Percentiles rank a stretch among this genome's conserved stretches.
Evolutionary conservation across 2,329 filamentous ascomycete genomes (phyloP).

Genomic region (Aspergillus sp.): DNA sequence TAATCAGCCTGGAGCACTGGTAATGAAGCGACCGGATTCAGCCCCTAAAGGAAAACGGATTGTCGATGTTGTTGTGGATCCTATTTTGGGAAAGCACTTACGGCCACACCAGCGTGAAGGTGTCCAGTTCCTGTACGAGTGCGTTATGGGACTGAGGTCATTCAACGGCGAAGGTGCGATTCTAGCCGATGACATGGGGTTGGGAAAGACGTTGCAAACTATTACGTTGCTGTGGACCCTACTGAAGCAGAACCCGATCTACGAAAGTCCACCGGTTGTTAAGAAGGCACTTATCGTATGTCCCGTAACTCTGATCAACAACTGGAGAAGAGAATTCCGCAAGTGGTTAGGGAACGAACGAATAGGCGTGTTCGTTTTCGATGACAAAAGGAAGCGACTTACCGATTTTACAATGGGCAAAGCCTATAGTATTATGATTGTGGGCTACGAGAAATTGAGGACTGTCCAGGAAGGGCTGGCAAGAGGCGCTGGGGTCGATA

Average conservation of each 20-base stretch:
- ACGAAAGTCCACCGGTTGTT: slow-evolving; percentile 55
- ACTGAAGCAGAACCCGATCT: slow-evolving; percentile 65
- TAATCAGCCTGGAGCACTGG: slow-evolving; percentile 52
- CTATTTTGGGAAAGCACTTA: slow-evolving; percentile 57
- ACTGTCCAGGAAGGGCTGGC: slow-evolving; percentile 62
- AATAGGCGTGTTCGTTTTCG: slow-evolving; percentile 64
- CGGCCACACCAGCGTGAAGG: slow-evolving; percentile 66
- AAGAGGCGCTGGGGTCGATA: slow-evolving; percentile 60
- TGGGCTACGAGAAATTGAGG: slow-evolving; percentile 67
- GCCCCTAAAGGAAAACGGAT: slow-evolving; percentile 59
- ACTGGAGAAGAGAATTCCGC: slow-evolving; percentile 68
- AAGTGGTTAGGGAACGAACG: slow-evolving; percentile 70
- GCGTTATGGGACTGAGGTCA: slow-evolving; percentile 66
- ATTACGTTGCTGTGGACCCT: slow-evolving; percentile 69
- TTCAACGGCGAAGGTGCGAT: slow-evolving; percentile 66
- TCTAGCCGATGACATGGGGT: slow-evolving; percentile 70
- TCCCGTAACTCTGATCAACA: slow-evolving; percentile 66
- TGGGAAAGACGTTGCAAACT: slow-evolving; percentile 70
- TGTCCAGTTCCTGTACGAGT: slow-evolving; percentile 68
- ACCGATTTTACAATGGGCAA: slow-evolving; percentile 66
- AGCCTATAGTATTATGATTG: slow-evolving; percentile 66
- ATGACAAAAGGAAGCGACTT: slow-evolving; percentile 55
- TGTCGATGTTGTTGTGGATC: slow-evolving; percentile 70
- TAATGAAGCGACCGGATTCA: slow-evolving; percentile 59
- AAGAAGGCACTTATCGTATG: slow-evolving; percentile 70